Evolutionary conservation across 2,329 filamentous ascomycete genomes (phyloP).

Genomic region (Colletotrichum sp.): DNA sequence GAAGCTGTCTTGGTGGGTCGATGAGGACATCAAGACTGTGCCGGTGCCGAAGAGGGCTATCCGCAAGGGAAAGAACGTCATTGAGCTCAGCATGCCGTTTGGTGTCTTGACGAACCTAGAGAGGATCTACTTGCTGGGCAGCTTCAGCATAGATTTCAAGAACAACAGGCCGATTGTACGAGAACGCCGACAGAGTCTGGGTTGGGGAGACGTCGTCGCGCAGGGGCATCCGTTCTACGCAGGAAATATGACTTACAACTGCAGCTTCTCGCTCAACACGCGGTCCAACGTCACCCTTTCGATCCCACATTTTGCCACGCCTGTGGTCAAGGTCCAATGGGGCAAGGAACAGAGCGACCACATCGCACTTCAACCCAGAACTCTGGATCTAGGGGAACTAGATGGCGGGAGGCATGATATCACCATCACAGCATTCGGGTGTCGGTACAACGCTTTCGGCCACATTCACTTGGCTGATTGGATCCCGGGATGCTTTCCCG

Average conservation of each 20-base stretch:
- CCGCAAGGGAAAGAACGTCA: slow-evolving; percentile 24
- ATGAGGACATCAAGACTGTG: slow-evolving; percentile 31
- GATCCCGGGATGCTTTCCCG: background rate
- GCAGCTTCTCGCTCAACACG: background rate
- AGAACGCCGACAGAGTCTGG: slow-evolving; percentile 4
- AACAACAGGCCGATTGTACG: background rate
- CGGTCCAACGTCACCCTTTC: background rate
- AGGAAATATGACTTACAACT: slow-evolving; percentile 27
- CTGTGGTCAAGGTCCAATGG: slow-evolving; percentile 10
- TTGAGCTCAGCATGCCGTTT: slow-evolving; percentile 29
- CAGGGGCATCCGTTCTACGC: slow-evolving; percentile 30
- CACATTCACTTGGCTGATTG: slow-evolving; percentile 1
- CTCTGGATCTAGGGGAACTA: background rate
- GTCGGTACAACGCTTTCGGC: slow-evolving; percentile 10
- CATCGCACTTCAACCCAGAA: slow-evolving; percentile 8
- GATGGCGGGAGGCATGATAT: background rate
- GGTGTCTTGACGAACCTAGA: slow-evolving; percentile 32
- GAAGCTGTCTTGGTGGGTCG: slow-evolving; percentile 30
- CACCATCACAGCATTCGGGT: slow-evolving; percentile 2
- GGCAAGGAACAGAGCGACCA: background rate
- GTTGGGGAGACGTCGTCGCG: slow-evolving; percentile 29
- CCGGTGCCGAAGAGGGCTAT: slow-evolving; percentile 25
- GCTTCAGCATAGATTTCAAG: slow-evolving; percentile 27
- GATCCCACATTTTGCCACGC: slow-evolving; percentile 3
- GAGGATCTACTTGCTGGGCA: slow-evolving; percentile 32